Conservation (phyloP, 192 early-diverging fungal species). For the Irineochytrium annulatum region DNA sequence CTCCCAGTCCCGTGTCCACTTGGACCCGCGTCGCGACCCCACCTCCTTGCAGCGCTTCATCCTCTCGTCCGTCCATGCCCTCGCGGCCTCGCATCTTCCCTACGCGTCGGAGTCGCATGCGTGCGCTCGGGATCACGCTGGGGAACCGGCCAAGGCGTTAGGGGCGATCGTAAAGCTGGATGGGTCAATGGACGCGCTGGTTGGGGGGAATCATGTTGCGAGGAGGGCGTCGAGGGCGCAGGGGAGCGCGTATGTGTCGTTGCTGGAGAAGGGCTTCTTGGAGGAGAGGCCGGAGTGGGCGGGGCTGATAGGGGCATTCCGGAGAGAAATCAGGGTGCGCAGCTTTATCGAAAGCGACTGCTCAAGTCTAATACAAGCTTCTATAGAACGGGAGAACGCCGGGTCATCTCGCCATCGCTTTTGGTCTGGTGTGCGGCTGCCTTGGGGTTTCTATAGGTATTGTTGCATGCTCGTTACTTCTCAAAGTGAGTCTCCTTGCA, state of each 20-base stretch:
- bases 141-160: no score
- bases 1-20: slow-evolving; percentile 50
- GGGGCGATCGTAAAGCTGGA: no score
- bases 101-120: slow-evolving; percentile 2
- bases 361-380: background rate
- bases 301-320: background rate
- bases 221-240: slow-evolving; percentile 64
- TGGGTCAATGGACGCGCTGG: background rate
- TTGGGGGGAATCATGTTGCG: slow-evolving; percentile 52
- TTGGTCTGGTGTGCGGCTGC: slow-evolving; percentile 63
- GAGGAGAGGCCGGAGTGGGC: background rate
- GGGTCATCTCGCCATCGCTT: slow-evolving; percentile 79
- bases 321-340: slow-evolving; percentile 1
- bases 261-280: slow-evolving; percentile 10
- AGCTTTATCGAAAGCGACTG: background rate
- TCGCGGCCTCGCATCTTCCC: slow-evolving; percentile 4
- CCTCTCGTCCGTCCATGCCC: background rate
- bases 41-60: background rate
- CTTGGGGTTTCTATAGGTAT: slow-evolving; percentile 56
- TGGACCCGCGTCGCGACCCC: background rate
- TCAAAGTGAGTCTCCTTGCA: background rate
- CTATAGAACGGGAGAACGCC: slow-evolving; percentile 6
- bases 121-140: background rate
- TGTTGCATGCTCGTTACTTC: background rate
- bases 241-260: slow-evolving; percentile 47